Percentiles rank a stretch among this genome's conserved stretches.
Conservation (phyloP, 306 rosid species). For the Quercus variabilis region DNA sequence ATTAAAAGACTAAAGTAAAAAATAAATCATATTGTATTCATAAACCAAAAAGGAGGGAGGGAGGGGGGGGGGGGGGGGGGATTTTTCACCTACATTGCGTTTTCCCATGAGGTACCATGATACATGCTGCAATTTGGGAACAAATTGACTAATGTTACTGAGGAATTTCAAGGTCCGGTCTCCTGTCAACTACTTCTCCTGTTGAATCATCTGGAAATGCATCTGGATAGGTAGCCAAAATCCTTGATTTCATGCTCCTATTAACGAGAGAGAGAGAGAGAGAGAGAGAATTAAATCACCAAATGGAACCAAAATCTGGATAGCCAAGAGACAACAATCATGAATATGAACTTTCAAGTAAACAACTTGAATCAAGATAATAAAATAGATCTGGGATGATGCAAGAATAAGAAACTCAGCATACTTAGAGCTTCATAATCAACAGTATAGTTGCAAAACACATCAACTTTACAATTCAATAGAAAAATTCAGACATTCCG, state of each 20-base stretch:
- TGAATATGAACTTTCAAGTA: neutral
- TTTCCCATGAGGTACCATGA: neutral
- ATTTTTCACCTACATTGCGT: neutral
- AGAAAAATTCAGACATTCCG: too few relatives aligned
- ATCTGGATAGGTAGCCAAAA: constrained; percentile 75
- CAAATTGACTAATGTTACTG: constrained; percentile 22
- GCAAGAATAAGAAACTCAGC: neutral
- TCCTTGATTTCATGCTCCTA: constrained; percentile 88
- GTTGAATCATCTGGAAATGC: constrained; percentile 71
- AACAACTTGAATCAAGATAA: neutral
- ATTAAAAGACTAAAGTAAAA: too few relatives aligned
- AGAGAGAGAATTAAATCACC: constrained; percentile 3
- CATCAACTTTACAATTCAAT: too few relatives aligned
- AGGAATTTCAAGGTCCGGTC: constrained; percentile 93
- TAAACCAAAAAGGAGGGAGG: too few relatives aligned
- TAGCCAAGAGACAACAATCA: neutral
- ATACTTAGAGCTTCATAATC: too few relatives aligned
- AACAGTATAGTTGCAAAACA: too few relatives aligned
- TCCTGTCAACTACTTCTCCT: constrained; percentile 52
- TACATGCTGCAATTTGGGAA: neutral
- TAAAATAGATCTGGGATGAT: neutral
- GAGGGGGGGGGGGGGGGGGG: accelerated
- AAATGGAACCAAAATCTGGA: neutral
- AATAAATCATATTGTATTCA: too few relatives aligned
- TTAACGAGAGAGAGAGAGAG: neutral